A percentile compares a stretch with the other conserved stretches of the same genome.
Evolutionary conservation across 78 protist species (phyloP).

Genomic region (Emiliania huxleyi): DNA sequence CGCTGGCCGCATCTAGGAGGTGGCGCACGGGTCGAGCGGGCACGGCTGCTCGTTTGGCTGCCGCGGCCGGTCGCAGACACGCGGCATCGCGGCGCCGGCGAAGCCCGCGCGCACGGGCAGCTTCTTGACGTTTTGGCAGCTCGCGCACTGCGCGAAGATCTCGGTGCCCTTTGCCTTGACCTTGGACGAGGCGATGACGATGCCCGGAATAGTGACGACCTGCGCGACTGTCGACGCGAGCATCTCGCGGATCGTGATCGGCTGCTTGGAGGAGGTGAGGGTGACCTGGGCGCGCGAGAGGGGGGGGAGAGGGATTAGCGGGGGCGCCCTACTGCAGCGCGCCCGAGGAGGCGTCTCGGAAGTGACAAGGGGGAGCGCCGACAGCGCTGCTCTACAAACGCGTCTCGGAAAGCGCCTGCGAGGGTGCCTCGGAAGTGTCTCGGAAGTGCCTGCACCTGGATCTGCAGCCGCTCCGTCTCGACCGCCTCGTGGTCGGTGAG

Average conservation of each 20-base stretch:
- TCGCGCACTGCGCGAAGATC: conserved; percentile 61
- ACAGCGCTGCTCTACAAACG: too few relatives aligned
- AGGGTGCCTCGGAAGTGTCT: too few relatives aligned
- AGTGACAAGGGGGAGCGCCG: too few relatives aligned
- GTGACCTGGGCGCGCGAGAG: conserved; percentile 64
- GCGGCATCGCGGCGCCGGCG: conserved; percentile 68
- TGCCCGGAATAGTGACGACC: conserved; percentile 83
- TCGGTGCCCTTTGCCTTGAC: conserved; percentile 68
- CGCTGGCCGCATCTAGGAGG: too few relatives aligned
- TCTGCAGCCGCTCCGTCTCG: background rate
- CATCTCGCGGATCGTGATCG: conserved; percentile 69
- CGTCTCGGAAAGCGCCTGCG: too few relatives aligned
- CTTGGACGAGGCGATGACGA: conserved; percentile 80
- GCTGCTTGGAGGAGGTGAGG: conserved; percentile 38
- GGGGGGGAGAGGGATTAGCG: too few relatives aligned
- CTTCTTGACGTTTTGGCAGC: conserved; percentile 46
- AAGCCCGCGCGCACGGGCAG: conserved; percentile 72
- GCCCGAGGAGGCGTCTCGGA: too few relatives aligned
- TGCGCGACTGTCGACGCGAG: conserved; percentile 61
- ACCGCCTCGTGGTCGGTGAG: background rate
- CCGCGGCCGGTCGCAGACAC: conserved; percentile 59
- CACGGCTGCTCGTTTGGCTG: conserved; percentile 38
- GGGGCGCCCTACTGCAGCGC: too few relatives aligned
- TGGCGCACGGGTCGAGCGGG: conserved; percentile 87
- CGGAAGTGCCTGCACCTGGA: too few relatives aligned